Base-by-base conservation (phyloP, 1,139 yeast species). In the Suhomyces maxii region DNA sequence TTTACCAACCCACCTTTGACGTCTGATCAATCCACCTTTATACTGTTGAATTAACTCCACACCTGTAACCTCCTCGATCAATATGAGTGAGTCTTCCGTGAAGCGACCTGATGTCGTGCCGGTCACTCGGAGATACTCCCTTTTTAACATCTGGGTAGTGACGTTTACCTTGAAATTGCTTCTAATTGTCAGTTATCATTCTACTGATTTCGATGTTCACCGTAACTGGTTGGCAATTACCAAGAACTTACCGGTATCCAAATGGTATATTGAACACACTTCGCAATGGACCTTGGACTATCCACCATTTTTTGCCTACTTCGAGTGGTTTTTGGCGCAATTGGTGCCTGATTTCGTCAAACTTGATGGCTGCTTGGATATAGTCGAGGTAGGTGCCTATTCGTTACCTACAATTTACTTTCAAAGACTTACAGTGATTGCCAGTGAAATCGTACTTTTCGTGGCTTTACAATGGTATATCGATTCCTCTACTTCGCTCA, bases 191-290 rank as follows among this genome's bases (percentile, higher is more conserved):
- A 76, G 75, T 1, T 83, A 83, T 62, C 88, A 84, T 57, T 87
- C 96, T 2, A 93, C 99, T 0, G 99, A 95, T 63, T 93, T 95
- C 59, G 99, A 93, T 61, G 99, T 95, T 12, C 99, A 93, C 65
- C 75, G 99, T 49, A 93, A 93, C 63, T 93, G 99, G 99, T 76
- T 93, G 37, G 96, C 99, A 0, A 84, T 93, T 40, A 93, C 99
- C 3, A 70, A 83, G 56, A 77, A 77, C n/a, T 67, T 91, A 33
- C 98, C 98, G 0, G 46, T 91, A 12, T 69, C 69, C 10, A 64
- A 86, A 47, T 93, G 99, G 99, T 93, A 93, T 61, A 64, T 75
- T 39, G 97, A 93, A 58, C 68, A 76, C 26, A 90, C 96, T 0
- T 86, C 89, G 36, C 93, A 87, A 61, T 93, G 99, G 98, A 93